phyloP scores from a whole-genome alignment of 2,329 filamentous ascomycete species.

The Claviceps fusiformis region DNA sequence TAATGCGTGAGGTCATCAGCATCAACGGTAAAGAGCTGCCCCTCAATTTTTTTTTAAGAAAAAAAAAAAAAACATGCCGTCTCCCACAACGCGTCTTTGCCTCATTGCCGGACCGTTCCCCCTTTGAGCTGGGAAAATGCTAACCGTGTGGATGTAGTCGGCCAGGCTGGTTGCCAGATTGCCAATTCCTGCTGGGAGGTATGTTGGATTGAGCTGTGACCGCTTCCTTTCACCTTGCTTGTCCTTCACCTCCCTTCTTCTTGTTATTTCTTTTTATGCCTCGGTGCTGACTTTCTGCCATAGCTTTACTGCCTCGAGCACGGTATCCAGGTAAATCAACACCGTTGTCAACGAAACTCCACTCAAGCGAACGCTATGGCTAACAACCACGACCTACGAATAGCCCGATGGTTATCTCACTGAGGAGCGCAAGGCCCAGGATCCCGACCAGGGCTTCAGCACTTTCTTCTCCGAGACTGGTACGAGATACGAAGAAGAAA shows the following conservation, averaged over 20 bases:
- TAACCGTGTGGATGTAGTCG: conserved; percentile 59
- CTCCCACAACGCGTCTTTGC: conserved; percentile 7
- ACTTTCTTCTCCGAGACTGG: conserved; percentile 99
- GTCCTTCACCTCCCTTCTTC: not conserved
- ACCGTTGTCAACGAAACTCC: conserved; percentile 5
- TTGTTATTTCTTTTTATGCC: not conserved
- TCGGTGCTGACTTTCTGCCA: conserved; percentile 15
- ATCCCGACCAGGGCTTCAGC: conserved; percentile 95
- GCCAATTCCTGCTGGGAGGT: conserved; percentile 99
- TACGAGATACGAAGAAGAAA: conserved; percentile 29
- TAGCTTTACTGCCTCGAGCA: conserved; percentile 99
- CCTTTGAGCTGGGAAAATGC: conserved; percentile 17
- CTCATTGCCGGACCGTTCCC: conserved; percentile 3
- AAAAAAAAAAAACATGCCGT: conserved; percentile 5
- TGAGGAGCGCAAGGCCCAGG: conserved; percentile 87
- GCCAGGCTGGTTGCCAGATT: conserved; percentile 99
- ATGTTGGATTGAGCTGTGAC: conserved; percentile 28
- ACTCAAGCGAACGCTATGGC: conserved; percentile 1
- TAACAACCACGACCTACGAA: conserved; percentile 4
- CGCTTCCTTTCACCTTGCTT: not conserved
- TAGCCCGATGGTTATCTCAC: conserved; percentile 98
- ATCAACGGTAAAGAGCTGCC: conserved; percentile 69
- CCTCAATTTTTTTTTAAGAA: conserved; percentile 14
- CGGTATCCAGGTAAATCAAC: conserved; percentile 75
- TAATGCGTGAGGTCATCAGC: conserved; percentile 98